phyloP scores from a whole-genome alignment of 129 eudicot genomes.

The Chrysanthemum makinoi region DNA sequence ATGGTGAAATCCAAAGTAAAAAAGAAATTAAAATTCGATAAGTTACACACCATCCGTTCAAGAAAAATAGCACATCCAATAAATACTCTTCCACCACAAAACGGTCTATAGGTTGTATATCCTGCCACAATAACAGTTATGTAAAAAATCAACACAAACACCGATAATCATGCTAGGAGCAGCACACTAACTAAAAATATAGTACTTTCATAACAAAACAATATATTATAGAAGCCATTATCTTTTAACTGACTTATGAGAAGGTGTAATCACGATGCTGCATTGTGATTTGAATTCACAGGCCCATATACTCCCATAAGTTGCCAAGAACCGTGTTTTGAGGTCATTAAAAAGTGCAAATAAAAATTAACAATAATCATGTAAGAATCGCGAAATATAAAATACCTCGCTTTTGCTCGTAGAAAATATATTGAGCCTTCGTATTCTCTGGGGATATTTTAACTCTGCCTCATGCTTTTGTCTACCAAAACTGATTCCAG shows the following conservation, averaged over 20 bases:
- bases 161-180: not conserved
- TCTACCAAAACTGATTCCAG: constrained; percentile 57
- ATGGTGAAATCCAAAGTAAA: not conserved
- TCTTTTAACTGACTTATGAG: no score
- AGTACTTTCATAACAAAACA: no score
- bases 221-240: no score
- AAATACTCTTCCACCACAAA: constrained; percentile 94
- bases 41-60: constrained; percentile 89
- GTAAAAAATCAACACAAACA: constrained; percentile 3
- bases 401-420: constrained; percentile 77
- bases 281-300: no score
- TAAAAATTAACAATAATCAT: not conserved
- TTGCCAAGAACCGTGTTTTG: no score
- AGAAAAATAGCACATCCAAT: constrained; percentile 78
- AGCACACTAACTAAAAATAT: no score
- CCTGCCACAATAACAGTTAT: constrained; percentile 42
- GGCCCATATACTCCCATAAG: no score
- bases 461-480: constrained; percentile 91
- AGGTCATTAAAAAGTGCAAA: not conserved
- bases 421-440: constrained; percentile 94
- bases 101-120: constrained; percentile 81
- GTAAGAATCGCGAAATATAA: constrained; percentile 1
- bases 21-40: not conserved
- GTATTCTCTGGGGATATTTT: constrained; percentile 87
- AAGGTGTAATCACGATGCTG: no score